phyloP scores from a whole-genome alignment of 495 filamentous ascomycete species.

The Chaetomium tenue region DNA sequence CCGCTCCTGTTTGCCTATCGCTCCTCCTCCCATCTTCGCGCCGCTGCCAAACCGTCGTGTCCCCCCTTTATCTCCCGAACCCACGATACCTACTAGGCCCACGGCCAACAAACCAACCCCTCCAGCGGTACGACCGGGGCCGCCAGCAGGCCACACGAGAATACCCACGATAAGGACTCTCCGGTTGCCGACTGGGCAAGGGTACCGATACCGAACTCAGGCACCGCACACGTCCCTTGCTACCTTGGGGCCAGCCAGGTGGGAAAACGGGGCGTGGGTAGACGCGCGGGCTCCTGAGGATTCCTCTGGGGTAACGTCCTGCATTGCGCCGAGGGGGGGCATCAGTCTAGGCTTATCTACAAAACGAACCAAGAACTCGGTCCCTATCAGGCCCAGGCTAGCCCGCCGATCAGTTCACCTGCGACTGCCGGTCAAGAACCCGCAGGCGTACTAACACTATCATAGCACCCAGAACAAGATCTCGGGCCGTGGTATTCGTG shows the following conservation, averaged over 20 bases:
- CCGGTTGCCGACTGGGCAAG: not conserved
- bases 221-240: not conserved
- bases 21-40: not conserved
- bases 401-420: constrained; percentile 14
- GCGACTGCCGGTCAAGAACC: not conserved
- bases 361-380: not conserved
- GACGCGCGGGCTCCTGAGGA: not conserved
- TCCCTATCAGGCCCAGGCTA: constrained; percentile 2
- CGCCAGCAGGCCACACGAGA: constrained; percentile 1
- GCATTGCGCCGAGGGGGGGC: constrained; percentile 2
- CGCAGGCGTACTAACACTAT: not conserved
- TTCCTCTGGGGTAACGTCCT: constrained; percentile 12
- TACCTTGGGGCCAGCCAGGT: not conserved
- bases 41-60: not conserved
- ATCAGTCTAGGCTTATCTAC: constrained; percentile 12
- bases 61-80: constrained; percentile 14
- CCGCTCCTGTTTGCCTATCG: constrained; percentile 12
- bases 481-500: constrained; percentile 17
- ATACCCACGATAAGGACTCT: constrained; percentile 20
- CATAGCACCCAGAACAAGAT: constrained; percentile 6
- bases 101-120: not conserved
- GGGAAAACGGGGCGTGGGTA: not conserved
- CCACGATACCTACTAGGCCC: not conserved
- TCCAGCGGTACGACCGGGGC: not conserved
- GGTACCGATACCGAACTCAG: not conserved